Conservation (phyloP, 345 rosid genomes). For the Aquilaria sinensis region DNA sequence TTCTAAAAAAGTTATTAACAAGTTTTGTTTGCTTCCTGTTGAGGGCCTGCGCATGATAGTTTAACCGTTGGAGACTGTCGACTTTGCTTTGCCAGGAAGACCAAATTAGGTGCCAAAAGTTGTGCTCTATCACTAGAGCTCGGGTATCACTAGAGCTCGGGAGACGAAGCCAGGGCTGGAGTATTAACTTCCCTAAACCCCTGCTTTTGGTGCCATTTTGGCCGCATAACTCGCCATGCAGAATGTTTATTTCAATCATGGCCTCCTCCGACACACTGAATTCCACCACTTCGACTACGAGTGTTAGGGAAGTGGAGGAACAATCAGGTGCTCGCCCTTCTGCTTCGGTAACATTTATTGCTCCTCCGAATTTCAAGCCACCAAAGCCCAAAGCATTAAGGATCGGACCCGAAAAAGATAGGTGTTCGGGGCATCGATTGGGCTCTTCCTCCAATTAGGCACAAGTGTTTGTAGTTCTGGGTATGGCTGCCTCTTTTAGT, state of each 20-base stretch:
- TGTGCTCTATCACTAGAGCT: too few species aligned
- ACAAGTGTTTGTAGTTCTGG: conserved; percentile 81
- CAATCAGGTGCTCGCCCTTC: not conserved
- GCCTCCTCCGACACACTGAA: conserved; percentile 25
- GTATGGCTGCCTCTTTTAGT: conserved; percentile 20
- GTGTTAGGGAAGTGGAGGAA: conserved; percentile 13
- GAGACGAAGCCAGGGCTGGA: conserved; percentile 42
- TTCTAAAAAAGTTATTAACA: too few species aligned
- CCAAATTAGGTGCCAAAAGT: too few species aligned
- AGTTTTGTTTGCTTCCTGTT: too few species aligned
- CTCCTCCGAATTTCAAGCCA: conserved; percentile 61
- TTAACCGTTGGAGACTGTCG: too few species aligned
- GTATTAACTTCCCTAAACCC: conserved; percentile 39
- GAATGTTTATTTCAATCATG: conserved; percentile 39
- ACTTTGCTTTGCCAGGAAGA: too few species aligned
- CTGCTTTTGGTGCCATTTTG: conserved; percentile 28
- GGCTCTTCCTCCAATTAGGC: conserved; percentile 65
- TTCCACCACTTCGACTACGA: conserved; percentile 25
- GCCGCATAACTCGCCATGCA: conserved; percentile 13
- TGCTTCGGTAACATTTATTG: conserved; percentile 20
- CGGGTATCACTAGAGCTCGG: too few species aligned
- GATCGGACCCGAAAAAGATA: conserved; percentile 52
- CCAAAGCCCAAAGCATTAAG: conserved; percentile 69
- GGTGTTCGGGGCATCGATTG: conserved; percentile 59
- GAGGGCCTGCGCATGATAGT: too few species aligned